Conservation (phyloP, 352 stramenopile species). For the Thalassiosira hispida region DNA sequence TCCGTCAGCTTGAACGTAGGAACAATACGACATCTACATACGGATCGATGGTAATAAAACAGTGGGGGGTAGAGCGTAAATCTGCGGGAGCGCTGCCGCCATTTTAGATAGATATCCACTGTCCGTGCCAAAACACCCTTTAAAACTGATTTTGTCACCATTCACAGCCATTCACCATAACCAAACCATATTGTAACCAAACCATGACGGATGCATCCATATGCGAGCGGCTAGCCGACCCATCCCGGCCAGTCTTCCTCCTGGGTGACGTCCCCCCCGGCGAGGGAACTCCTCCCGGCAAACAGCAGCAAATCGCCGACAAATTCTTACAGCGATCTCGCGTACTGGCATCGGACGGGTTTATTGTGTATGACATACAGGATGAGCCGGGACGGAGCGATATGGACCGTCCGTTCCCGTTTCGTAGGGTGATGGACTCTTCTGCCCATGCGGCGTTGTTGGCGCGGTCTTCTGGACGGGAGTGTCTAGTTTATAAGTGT, state of each 20-base stretch:
- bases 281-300: constrained; percentile 58
- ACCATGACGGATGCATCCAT: no score
- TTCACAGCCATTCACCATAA: no score
- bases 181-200: no score
- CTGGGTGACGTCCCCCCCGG: constrained; percentile 56
- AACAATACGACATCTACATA: no score
- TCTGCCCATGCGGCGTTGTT: constrained; percentile 59
- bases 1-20: no score
- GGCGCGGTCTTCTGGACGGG: constrained; percentile 36
- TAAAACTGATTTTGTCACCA: no score
- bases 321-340: constrained; percentile 69
- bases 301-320: constrained; percentile 54
- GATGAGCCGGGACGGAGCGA: constrained; percentile 65
- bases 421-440: constrained; percentile 68
- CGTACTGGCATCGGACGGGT: constrained; percentile 73
- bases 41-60: no score
- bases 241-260: constrained; percentile 45
- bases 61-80: no score
- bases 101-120: no score
- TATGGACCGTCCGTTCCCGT: constrained; percentile 70
- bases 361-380: constrained; percentile 84
- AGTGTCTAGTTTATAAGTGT: constrained; percentile 79
- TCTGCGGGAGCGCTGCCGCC: no score
- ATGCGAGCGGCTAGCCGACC: constrained; percentile 37
- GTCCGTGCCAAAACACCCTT: no score